Percentiles rank a stretch among this genome's conserved stretches.
Evolutionary conservation across 2,329 filamentous ascomycete genomes (phyloP).

Genomic region (Venturia carpophila): DNA sequence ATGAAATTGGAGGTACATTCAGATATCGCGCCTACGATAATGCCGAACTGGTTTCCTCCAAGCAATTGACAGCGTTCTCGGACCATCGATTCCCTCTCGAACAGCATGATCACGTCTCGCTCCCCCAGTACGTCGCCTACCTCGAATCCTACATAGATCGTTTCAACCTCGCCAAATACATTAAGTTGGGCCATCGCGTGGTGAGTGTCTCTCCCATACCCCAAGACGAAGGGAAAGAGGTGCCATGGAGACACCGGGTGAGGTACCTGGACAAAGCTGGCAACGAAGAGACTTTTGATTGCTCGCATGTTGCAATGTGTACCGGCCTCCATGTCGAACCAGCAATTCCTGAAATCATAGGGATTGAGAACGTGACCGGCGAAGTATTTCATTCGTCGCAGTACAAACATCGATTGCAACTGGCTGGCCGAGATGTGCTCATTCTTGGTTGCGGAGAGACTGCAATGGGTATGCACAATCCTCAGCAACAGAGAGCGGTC

Average conservation of each 20-base stretch:
- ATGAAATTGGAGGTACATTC: constrained; percentile 42
- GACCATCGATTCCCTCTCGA: constrained; percentile 39
- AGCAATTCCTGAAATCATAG: constrained; percentile 26
- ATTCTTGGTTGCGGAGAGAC: constrained; percentile 30
- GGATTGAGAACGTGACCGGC: constrained; percentile 26
- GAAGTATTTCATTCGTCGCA: constrained; percentile 27
- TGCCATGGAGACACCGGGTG: constrained; percentile 27
- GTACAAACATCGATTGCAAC: constrained; percentile 27
- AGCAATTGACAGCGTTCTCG: constrained; percentile 45
- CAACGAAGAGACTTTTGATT: constrained; percentile 24
- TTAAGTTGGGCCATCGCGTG: constrained; percentile 27
- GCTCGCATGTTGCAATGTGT: constrained; percentile 28
- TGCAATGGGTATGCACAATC: constrained; percentile 26
- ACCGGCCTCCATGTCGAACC: constrained; percentile 29
- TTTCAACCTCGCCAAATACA: constrained; percentile 24
- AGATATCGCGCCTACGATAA: constrained; percentile 42
- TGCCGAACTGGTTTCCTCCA: constrained; percentile 45
- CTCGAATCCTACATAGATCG: constrained; percentile 26
- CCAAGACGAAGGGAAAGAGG: constrained; percentile 18
- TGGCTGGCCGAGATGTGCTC: constrained; percentile 26
- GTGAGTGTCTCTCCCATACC: constrained; percentile 22
- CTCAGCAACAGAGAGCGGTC: not conserved
- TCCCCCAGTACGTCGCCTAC: constrained; percentile 29
- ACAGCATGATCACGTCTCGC: constrained; percentile 31
- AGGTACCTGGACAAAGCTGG: constrained; percentile 23